These are phyloP conservation scores for Boletus vermiculosoides DNA, from an alignment of 768 basidiomycete genomes.

Conservation along the genomic window DNA sequence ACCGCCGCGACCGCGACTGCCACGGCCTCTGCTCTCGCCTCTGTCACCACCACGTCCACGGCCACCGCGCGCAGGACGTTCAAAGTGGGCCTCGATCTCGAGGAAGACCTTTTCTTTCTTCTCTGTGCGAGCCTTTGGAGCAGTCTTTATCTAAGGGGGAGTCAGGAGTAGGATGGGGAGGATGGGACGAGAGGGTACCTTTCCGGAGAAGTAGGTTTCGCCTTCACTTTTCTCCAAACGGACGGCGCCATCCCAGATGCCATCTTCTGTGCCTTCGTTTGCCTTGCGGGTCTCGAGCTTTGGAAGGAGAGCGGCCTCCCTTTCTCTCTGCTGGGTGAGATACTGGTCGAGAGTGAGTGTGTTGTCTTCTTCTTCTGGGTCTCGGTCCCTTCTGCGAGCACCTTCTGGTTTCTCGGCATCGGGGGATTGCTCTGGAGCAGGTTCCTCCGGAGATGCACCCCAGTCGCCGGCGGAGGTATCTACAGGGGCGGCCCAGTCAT, in stretches of 20 bases:
- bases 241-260: constrained; percentile 69
- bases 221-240: constrained; percentile 64
- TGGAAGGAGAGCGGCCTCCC: constrained; percentile 54
- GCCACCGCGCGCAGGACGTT: constrained; percentile 72
- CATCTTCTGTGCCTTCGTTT: constrained; percentile 73
- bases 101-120: constrained; percentile 91
- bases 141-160: constrained; percentile 53
- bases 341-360: constrained; percentile 94
- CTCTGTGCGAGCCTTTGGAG: constrained; percentile 67
- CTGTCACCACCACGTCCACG: constrained; percentile 50
- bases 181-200: constrained; percentile 51
- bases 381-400: constrained; percentile 48
- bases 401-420: constrained; percentile 40
- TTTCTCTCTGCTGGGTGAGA: constrained; percentile 75
- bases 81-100: constrained; percentile 89
- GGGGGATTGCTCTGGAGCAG: constrained; percentile 33
- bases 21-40: constrained; percentile 47
- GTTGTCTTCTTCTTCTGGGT: constrained; percentile 87
- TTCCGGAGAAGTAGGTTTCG: constrained; percentile 82
- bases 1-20: constrained; percentile 43
- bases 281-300: constrained; percentile 78
- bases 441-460: constrained; percentile 34
- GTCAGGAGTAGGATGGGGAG: constrained; percentile 3
- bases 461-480: constrained; percentile 36
- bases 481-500: constrained; percentile 39